phyloP scores from a whole-genome alignment of 768 basidiomycete species.

The Lactifluus pinguis region DNA sequence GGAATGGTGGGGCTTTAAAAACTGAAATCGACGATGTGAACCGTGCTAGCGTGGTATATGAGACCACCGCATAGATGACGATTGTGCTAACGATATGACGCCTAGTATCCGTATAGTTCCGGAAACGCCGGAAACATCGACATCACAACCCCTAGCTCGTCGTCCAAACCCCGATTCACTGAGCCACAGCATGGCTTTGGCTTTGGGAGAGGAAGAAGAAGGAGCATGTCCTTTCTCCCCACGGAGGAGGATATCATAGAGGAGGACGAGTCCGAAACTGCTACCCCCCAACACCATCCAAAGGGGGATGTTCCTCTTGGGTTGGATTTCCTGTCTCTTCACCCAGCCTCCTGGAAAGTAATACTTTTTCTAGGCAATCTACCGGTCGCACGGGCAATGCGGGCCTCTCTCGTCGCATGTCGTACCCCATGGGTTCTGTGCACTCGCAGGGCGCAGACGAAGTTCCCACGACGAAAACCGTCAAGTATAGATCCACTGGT shows the following conservation, averaged over 20 bases:
- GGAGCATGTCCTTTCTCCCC: slow-evolving; percentile 39
- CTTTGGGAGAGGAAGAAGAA: slow-evolving; percentile 53
- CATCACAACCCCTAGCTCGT: not conserved
- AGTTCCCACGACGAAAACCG: not conserved
- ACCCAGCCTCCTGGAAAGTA: not conserved
- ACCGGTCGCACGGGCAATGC: slow-evolving; percentile 59
- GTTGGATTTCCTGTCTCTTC: not conserved
- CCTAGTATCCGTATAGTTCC: slow-evolving; percentile 44
- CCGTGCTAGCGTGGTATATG: not conserved
- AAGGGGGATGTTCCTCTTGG: slow-evolving; percentile 31
- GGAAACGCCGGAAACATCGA: slow-evolving; percentile 57
- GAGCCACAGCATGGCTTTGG: slow-evolving; percentile 44
- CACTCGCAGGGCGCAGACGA: not conserved
- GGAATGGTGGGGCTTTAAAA: slow-evolving; percentile 24
- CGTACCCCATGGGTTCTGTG: slow-evolving; percentile 17
- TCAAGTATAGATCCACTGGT: slow-evolving; percentile 35
- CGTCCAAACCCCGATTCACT: slow-evolving; percentile 41
- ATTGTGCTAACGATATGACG: not conserved
- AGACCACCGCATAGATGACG: not conserved
- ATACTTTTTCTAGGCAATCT: slow-evolving; percentile 37
- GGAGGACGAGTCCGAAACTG: slow-evolving; percentile 30
- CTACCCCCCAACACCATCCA: slow-evolving; percentile 20
- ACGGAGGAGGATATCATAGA: slow-evolving; percentile 24
- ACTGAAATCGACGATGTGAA: not conserved
- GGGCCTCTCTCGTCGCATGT: slow-evolving; percentile 35